Percentiles rank a stretch among this genome's conserved stretches.
Conservation (phyloP, 1,139 yeast genomes). For the Lipomyces yarrowii region DNA sequence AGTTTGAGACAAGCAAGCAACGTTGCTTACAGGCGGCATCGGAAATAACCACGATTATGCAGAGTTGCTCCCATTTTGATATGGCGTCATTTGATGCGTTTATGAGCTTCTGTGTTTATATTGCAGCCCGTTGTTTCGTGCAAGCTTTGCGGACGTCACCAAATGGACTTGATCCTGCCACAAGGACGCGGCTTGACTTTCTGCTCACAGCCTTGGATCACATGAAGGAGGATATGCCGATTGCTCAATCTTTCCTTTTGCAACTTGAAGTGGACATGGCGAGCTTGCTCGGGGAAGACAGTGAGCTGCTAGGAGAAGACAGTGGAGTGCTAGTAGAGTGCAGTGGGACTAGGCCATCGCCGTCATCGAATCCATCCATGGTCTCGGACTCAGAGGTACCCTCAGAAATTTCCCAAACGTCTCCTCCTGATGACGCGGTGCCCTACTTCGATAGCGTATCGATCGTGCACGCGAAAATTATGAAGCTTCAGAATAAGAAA, state of each 20-base stretch:
- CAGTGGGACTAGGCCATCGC: background rate
- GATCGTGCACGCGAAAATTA: background rate
- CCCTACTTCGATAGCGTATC: background rate
- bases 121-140: conserved; percentile 37
- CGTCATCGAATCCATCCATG: background rate
- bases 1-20: conserved; percentile 31
- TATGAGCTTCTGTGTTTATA: conserved; percentile 34
- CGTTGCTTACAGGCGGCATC: conserved; percentile 34
- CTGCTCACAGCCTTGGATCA: conserved; percentile 34
- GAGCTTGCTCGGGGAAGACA: conserved; percentile 1
- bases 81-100: conserved; percentile 31
- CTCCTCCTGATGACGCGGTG: background rate
- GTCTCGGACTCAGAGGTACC: background rate
- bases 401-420: background rate
- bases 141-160: conserved; percentile 32
- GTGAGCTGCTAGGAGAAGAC: background rate
- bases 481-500: background rate
- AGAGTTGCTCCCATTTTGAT: conserved; percentile 32
- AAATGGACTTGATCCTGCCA: conserved; percentile 11
- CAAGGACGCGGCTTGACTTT: conserved; percentile 34
- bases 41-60: conserved; percentile 34
- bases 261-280: conserved; percentile 29
- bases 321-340: background rate
- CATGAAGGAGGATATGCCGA: conserved; percentile 16
- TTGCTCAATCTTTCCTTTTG: conserved; percentile 23